Percentiles rank a stretch among this genome's conserved stretches.
Conservation (phyloP, 75 land plant species). For the Azolla pinnata region DNA sequence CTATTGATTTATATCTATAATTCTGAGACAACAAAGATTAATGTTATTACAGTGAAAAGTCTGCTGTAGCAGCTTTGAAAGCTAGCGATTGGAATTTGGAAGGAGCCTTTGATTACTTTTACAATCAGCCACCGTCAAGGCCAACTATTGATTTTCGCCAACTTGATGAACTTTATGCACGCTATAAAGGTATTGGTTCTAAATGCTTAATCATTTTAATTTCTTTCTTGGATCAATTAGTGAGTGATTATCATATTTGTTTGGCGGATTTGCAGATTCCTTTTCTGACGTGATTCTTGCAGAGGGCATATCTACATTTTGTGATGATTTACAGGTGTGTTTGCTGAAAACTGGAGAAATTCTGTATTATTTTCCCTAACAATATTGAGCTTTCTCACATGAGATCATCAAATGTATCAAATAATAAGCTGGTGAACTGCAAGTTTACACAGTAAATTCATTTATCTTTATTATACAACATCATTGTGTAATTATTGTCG, state of each 20-base stretch:
- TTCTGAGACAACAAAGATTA: background rate
- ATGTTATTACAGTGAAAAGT: slow-evolving; percentile 53
- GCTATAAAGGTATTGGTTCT: slow-evolving; percentile 62
- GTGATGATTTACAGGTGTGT: slow-evolving; percentile 75
- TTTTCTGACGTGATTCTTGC: slow-evolving; percentile 83
- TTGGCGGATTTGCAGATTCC: slow-evolving; percentile 55
- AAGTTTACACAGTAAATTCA: too few relatives aligned
- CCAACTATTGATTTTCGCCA: slow-evolving; percentile 54
- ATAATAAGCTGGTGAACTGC: background rate
- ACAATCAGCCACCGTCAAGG: slow-evolving; percentile 72
- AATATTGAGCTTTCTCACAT: background rate
- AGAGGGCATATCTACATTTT: slow-evolving; percentile 77
- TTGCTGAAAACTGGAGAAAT: background rate
- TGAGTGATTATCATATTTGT: background rate
- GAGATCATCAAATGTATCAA: background rate
- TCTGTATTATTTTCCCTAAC: background rate
- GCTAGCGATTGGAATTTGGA: slow-evolving; percentile 96
- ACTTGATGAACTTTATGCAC: slow-evolving; percentile 77
- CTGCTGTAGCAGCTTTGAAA: slow-evolving; percentile 66
- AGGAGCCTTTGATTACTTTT: slow-evolving; percentile 83
- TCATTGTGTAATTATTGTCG: too few relatives aligned
- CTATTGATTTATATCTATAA: background rate
- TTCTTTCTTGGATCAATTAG: background rate
- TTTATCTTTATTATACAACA: too few relatives aligned
- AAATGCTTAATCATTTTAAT: background rate